Conservation (phyloP, 257 asterid species). For the Plantago major region DNA sequence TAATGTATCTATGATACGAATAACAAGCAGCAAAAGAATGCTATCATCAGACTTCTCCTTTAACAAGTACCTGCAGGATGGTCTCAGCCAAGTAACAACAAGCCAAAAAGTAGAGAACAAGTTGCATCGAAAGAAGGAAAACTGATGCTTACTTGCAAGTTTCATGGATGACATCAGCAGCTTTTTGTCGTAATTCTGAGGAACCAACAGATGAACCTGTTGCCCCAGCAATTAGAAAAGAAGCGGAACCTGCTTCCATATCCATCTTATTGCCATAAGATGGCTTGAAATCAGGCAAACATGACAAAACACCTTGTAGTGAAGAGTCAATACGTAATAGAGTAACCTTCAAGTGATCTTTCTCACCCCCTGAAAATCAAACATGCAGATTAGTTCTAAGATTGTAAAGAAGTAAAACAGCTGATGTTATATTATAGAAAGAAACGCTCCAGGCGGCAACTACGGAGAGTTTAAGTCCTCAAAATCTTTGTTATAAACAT, state of each 20-base stretch:
- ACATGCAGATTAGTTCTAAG: constrained; percentile 29
- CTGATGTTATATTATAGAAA: not conserved
- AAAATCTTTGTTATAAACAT: too few species aligned
- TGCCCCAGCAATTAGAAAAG: constrained; percentile 89
- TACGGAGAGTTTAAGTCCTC: too few species aligned
- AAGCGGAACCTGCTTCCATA: constrained; percentile 48
- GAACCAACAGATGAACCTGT: constrained; percentile 90
- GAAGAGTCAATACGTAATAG: constrained; percentile 97
- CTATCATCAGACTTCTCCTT: constrained; percentile 97
- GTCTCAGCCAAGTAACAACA: constrained; percentile 25
- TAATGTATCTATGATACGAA: constrained; percentile 86
- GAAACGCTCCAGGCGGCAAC: too few species aligned
- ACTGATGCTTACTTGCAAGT: constrained; percentile 64
- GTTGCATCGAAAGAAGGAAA: constrained; percentile 13
- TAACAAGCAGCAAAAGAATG: constrained; percentile 79
- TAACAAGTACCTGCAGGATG: constrained; percentile 67
- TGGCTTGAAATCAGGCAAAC: constrained; percentile 97
- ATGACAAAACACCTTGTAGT: constrained; percentile 89
- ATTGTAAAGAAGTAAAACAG: constrained; percentile 8
- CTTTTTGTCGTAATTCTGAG: constrained; percentile 76
- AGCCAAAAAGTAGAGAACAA: constrained; percentile 15
- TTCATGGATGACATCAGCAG: constrained; percentile 78
- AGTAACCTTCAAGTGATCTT: constrained; percentile 98
- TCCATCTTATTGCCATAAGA: constrained; percentile 64
- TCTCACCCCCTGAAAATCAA: constrained; percentile 74